These are phyloP conservation scores for Dendryphion nanum DNA, from an alignment of 2,329 filamentous ascomycete species.

Conservation along the genomic window DNA sequence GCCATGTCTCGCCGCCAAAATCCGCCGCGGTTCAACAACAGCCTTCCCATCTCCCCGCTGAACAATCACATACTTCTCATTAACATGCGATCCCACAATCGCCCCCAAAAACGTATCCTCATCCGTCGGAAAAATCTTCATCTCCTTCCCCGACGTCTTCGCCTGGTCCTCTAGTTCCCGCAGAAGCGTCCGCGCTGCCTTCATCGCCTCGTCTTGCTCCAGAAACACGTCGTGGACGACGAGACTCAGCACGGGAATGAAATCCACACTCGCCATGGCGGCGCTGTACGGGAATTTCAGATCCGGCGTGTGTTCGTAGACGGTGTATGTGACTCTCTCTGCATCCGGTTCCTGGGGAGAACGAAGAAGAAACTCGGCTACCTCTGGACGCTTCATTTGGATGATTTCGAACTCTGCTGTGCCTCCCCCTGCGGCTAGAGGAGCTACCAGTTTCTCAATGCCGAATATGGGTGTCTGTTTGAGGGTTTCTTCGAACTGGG, in stretches of 20 bases:
- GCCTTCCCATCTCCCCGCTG: no score
- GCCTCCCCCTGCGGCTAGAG: neutral
- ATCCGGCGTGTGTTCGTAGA: neutral
- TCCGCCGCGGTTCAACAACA: no score
- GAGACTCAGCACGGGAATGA: neutral
- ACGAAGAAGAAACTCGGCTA: neutral
- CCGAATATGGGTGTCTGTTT: neutral
- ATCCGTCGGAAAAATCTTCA: no score
- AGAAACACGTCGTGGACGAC: neutral
- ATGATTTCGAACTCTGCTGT: neutral
- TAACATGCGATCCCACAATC: no score
- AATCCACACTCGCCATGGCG: neutral
- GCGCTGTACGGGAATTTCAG: neutral
- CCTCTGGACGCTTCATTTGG: no score
- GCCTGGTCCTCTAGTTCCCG: neutral
- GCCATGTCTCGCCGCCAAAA: no score
- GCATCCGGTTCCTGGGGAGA: neutral
- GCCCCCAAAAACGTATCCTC: no score
- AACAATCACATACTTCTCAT: no score
- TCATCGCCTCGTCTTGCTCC: neutral
- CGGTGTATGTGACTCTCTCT: neutral
- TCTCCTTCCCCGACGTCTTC: neutral
- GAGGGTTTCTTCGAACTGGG: neutral
- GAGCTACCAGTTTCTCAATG: neutral
- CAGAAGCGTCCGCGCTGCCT: neutral